A percentile compares a stretch with the other conserved stretches of the same genome.
phyloP scores from a whole-genome alignment of 345 rosid genomes.

The Crucihimalaya himalaica region DNA sequence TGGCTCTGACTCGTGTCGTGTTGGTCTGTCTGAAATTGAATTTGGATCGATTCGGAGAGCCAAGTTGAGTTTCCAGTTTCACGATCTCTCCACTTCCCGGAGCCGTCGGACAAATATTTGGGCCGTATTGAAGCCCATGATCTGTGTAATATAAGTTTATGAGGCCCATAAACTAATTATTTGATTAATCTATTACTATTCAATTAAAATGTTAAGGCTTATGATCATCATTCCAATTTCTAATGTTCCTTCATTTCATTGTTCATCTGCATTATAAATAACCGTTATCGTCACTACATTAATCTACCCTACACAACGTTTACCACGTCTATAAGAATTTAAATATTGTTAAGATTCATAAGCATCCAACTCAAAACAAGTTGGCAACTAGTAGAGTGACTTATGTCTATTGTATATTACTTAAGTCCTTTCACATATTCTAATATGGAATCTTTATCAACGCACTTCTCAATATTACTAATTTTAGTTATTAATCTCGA shows the following conservation, averaged over 20 bases:
- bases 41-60: constrained; percentile 21
- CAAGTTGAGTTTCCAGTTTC: constrained; percentile 3
- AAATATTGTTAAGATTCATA: too few species aligned
- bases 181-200: background rate
- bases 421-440: too few species aligned
- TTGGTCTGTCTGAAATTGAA: constrained; percentile 10
- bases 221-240: background rate
- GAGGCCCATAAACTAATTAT: background rate
- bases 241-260: background rate
- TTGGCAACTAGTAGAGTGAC: too few species aligned
- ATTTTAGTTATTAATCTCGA: too few species aligned
- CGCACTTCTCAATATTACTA: too few species aligned
- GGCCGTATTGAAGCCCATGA: constrained; percentile 3
- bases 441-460: too few species aligned
- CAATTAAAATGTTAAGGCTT: background rate
- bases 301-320: too few species aligned
- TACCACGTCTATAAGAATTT: too few species aligned
- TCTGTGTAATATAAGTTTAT: background rate
- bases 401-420: too few species aligned
- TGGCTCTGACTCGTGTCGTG: constrained; percentile 22
- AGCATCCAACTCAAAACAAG: too few species aligned
- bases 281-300: too few species aligned
- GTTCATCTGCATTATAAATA: background rate
- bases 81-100: background rate
- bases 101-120: constrained; percentile 14